These are phyloP conservation scores for Zalaria sp. DNA, from an alignment of 2,329 filamentous ascomycete species.

Conservation along the genomic window DNA sequence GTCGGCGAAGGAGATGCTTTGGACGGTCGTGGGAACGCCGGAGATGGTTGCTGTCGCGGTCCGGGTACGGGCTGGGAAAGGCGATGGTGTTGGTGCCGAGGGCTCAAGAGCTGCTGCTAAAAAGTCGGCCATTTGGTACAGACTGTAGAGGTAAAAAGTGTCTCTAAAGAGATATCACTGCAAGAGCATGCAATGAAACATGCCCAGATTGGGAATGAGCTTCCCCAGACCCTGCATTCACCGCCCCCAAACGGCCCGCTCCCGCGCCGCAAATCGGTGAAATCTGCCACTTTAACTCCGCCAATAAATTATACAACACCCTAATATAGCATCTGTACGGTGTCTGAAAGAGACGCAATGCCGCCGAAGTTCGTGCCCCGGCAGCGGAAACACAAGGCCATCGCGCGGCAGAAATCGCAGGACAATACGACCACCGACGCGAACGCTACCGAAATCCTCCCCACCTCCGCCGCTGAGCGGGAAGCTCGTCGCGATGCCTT, in stretches of 20 bases:
- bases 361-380: conserved; percentile 38
- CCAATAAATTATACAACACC: too few relatives aligned
- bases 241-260: not conserved
- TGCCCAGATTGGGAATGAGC: not conserved
- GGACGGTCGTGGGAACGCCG: conserved; percentile 57
- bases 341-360: too few relatives aligned
- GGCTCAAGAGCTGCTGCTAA: conserved; percentile 15
- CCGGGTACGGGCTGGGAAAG: conserved; percentile 35
- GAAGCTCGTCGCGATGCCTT: conserved; percentile 38
- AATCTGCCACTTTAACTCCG: too few relatives aligned
- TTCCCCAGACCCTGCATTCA: not conserved
- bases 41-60: conserved; percentile 46
- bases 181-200: too few relatives aligned
- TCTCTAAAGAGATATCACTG: too few relatives aligned
- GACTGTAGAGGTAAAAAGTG: too few relatives aligned
- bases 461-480: conserved; percentile 37
- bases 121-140: too few relatives aligned
- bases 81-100: conserved; percentile 34
- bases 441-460: conserved; percentile 36
- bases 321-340: too few relatives aligned
- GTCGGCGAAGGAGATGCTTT: conserved; percentile 64
- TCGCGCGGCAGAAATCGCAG: conserved; percentile 41
- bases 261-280: too few relatives aligned
- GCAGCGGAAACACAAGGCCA: conserved; percentile 46
- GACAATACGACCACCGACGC: conserved; percentile 30